Base-by-base conservation (phyloP, 1,284 basidiomycete species). In the Coniferiporia sulphurascens region DNA sequence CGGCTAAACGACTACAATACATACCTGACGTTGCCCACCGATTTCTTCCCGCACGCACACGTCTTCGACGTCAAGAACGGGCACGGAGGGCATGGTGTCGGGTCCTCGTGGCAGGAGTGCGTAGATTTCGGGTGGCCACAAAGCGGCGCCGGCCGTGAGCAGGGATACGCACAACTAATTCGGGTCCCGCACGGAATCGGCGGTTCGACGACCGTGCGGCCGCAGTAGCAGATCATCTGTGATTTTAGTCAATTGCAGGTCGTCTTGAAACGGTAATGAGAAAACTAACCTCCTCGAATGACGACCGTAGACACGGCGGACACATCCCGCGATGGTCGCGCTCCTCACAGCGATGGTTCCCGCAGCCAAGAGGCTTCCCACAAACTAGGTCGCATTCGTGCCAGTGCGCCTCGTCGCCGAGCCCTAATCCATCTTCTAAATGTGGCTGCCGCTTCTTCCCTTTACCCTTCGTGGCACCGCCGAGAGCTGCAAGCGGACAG, bases 1-100 rank as follows among this genome's bases (percentile, higher is more conserved):
- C 15, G 48, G 22, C 15, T 45, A 36, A 36, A 59, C 27, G 8
- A 46, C 17, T 10, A 13, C 12, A 9, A 48, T n/a, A 32, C 45
- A 3, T 55, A 60, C 59, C 84, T 77, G 3, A 88, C 75, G 63
- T 91, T 88, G 13, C 73, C 76, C 0, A 94, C 78, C 38, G 73
- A 74, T 67, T 87, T 89, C 80, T 95, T 95, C 10, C 92, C 91
- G 68, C 95, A 98, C 0, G 90, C 91, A 69, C 95, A 98, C 1
- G 71, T 67, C 70, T 93, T 94, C 27, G 76, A 78, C 0, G 88
- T 87, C 55, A 98, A 74, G 70, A 86, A 86, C 0, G 86, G 83
- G 67, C 95, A 98, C 0, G 93, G 90, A 0, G 93, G 94, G 69
- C 95, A 98, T 0, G 76, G 70, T 0, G 73, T 69, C 1, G 74